Evolutionary conservation across 2,329 filamentous ascomycete genomes (phyloP).

Genomic region (Ceratocystis ficicola): DNA sequence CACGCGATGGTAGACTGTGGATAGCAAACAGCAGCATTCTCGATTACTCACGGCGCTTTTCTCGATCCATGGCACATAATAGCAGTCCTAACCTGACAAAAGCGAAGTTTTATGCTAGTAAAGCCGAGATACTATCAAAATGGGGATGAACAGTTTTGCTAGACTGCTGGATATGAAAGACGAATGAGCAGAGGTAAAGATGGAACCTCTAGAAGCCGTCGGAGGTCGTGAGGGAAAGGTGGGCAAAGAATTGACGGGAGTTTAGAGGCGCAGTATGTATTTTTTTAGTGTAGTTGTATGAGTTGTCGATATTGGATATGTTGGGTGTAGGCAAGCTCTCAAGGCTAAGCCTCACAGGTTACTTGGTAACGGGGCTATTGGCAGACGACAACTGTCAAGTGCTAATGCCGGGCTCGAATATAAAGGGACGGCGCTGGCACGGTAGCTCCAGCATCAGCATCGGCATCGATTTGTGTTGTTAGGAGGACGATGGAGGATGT

Average conservation of each 20-base stretch:
- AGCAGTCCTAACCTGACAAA: constrained; percentile 14
- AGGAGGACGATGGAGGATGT: background rate
- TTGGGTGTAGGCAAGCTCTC: background rate
- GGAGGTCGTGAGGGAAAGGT: too few species aligned
- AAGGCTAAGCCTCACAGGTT: background rate
- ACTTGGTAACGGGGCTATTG: background rate
- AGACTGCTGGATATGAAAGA: too few species aligned
- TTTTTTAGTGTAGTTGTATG: background rate
- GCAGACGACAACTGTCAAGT: constrained; percentile 18
- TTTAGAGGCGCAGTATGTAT: background rate
- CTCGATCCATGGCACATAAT: constrained; percentile 23
- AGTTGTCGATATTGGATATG: background rate
- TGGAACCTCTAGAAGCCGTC: too few species aligned
- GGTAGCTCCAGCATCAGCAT: constrained; percentile 21
- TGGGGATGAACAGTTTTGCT: too few species aligned
- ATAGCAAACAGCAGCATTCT: background rate
- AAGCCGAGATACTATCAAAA: background rate
- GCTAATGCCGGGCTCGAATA: constrained; percentile 19
- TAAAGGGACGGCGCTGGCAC: constrained; percentile 20
- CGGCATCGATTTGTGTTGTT: constrained; percentile 5
- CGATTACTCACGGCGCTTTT: constrained; percentile 19
- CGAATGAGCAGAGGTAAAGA: too few species aligned
- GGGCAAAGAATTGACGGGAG: background rate
- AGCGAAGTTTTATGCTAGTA: background rate
- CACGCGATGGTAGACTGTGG: too few species aligned